Base-by-base conservation (phyloP, 768 basidiomycete species). In the Mycena galericulata region DNA sequence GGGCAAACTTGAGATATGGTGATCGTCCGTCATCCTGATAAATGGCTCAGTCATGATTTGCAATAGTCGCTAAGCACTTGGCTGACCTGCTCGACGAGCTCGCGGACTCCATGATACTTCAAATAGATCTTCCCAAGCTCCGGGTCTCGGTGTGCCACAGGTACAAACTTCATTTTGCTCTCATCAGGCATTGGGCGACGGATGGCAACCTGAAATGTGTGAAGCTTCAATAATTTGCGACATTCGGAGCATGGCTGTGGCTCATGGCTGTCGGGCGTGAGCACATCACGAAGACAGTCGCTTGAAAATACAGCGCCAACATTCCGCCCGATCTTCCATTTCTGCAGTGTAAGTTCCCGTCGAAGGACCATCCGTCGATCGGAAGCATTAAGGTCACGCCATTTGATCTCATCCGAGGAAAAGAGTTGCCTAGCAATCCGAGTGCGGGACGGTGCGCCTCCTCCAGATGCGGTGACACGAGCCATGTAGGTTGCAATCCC, bases 1-100 rank as follows among this genome's bases (percentile, higher is more conserved):
- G 36, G 2, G 74, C 73, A 68, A 75, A 76, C 12, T 63, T 59
- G 29, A 76, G 56, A 55, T 57, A 75, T 2, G 75, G 72, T 0
- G 69, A 69, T 2, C 58, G 41, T 0, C 73, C 65, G 38, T 71
- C 74, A 36, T 75, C 68, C 74, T 72, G 10, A 29, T 27, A n/a
- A 46, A n/a, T 29, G 57, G 36, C 15, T 54, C 15, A 18, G 29
- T 27, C 17, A 38, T 46, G 45, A 36, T 9, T 43, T 15, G n/a
- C 41, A 34, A 14, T 40, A n/a, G 24, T n/a, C 15, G 11, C 17
- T 17, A 15, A 54, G 20, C 54, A 11, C 6, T 17, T 18, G 8
- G 54, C 62, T 15, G 38, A 73, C 73, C 67, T 56, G 22, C 47
- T 72, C 73, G 15, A 74, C 64, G 0, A 74, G 54, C 15, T 73